Evolutionary conservation across 495 filamentous ascomycete genomes (phyloP), one percentile per base, ranked within the genome.

Genomic region (Neurospora sp.): DNA sequence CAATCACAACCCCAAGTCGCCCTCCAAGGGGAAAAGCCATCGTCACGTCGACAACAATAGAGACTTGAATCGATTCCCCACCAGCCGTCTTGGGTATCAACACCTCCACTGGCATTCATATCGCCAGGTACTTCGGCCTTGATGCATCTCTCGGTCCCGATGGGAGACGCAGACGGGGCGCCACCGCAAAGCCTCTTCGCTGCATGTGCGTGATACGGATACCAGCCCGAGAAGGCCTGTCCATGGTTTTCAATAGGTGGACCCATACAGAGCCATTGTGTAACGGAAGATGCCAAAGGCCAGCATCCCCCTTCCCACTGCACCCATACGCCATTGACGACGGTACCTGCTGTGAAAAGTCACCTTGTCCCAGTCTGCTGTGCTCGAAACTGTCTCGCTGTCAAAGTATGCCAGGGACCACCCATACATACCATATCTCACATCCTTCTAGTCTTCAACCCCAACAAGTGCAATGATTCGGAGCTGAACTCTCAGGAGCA

Each of bases 141-240:
- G 39, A 73, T 59, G 68, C 68, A 61, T n/a, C 68, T 31, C 44
- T 73, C 72, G 72, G 72, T 73, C 72, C 72, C 72, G 72, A 73
- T 69, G 39, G 53, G 16, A 35, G 27, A 61, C 20, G 53, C 53
- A 61, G 53, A 35, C 53, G 53, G 53, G 53, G 12, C 53, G 53
- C 53, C 53, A 61, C 53, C 53, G 53, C 27, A 35, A 61, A 35
- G 53, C 53, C 27, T 61, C 53, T 35, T 31, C 12, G 27, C 27
- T 35, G 53, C 53, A 61, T 61, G 53, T 61, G 27, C 14, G 53
- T 35, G 53, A 18, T 61, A 61, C 53, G 53, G 53, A 61, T 61
- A 61, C 53, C 53, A 61, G 27, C 22, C 53, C 27, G 27, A 16
- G 27, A 61, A 35, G 53, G 27, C 53, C 53, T 61, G 53, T 31